Conservation (phyloP, 495 filamentous ascomycete species). For the Viridothelium virens region DNA sequence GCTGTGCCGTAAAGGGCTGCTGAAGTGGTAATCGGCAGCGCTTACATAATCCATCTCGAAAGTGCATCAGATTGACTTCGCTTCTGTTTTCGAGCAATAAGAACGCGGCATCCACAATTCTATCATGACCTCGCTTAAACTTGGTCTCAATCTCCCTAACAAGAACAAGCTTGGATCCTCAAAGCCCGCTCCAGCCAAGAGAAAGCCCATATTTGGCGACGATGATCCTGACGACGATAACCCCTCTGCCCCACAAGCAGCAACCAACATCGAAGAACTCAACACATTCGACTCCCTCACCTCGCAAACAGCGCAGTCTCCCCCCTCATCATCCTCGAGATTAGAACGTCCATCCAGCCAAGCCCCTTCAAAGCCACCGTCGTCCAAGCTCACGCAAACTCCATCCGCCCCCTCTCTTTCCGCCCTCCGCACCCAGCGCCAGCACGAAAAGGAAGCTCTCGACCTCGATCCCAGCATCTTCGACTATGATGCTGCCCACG, state of each 20-base stretch:
- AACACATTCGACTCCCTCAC: conserved; percentile 30
- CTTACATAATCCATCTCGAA: not conserved
- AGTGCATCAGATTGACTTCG: no score
- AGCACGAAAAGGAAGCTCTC: conserved; percentile 50
- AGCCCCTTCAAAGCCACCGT: conserved; percentile 20
- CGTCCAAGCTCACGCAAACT: conserved; percentile 15
- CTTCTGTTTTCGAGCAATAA: no score
- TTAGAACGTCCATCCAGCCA: conserved; percentile 8
- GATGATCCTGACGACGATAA: conserved; percentile 43
- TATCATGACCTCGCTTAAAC: conserved; percentile 41
- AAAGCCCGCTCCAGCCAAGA: conserved; percentile 34
- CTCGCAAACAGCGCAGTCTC: conserved; percentile 10
- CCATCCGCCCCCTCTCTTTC: conserved; percentile 44
- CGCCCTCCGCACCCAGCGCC: conserved; percentile 46
- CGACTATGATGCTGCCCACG: conserved; percentile 69
- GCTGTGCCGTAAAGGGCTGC: no score
- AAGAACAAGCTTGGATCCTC: conserved; percentile 24
- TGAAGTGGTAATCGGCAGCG: not conserved
- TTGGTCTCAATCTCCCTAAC: conserved; percentile 53
- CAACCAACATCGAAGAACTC: conserved; percentile 25
- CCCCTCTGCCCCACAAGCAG: conserved; percentile 12
- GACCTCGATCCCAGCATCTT: conserved; percentile 60
- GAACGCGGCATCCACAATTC: not conserved
- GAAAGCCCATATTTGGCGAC: conserved; percentile 47
- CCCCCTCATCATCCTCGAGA: not conserved